phyloP scores from a whole-genome alignment of 2,329 filamentous ascomycete species.

The Claviceps humidiphila region DNA sequence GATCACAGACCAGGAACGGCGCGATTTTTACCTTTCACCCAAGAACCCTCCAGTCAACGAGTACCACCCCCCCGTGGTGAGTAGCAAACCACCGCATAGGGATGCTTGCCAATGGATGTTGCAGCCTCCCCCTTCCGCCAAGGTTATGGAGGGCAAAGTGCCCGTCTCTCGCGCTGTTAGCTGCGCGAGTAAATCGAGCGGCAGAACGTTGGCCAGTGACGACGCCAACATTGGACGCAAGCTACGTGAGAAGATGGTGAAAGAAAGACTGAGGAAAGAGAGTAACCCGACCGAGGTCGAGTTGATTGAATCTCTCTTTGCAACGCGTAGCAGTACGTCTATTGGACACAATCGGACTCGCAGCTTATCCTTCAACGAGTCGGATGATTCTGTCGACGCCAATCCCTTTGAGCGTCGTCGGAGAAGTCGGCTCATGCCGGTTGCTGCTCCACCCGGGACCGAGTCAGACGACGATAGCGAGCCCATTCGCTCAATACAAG shows the following conservation, averaged over 20 bases:
- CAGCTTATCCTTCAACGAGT: slow-evolving; percentile 25
- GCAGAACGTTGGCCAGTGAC: slow-evolving; percentile 28
- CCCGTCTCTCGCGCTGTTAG: slow-evolving; percentile 52
- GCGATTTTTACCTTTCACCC: slow-evolving; percentile 47
- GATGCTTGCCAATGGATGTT: slow-evolving; percentile 82
- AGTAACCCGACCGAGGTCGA: slow-evolving; percentile 28
- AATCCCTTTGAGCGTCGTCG: slow-evolving; percentile 16
- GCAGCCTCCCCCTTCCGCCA: slow-evolving; percentile 78
- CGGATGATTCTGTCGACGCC: slow-evolving; percentile 19
- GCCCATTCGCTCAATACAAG: slow-evolving; percentile 12
- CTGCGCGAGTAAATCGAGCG: slow-evolving; percentile 37
- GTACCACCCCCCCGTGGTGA: slow-evolving; percentile 73
- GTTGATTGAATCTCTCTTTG: slow-evolving; percentile 29
- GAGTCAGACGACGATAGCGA: slow-evolving; percentile 23
- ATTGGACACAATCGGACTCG: slow-evolving; percentile 20
- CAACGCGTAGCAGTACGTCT: slow-evolving; percentile 18
- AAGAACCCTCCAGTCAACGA: slow-evolving; percentile 70
- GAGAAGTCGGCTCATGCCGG: slow-evolving; percentile 14
- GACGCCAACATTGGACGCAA: slow-evolving; percentile 29
- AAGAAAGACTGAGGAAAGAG: slow-evolving; percentile 32
- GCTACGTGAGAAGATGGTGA: slow-evolving; percentile 31
- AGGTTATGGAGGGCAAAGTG: slow-evolving; percentile 80
- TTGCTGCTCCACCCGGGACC: slow-evolving; percentile 17
- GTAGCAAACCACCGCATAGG: slow-evolving; percentile 53
- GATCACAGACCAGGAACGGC: slow-evolving; percentile 38